A percentile compares a stretch with the other conserved stretches of the same genome.
Conservation (phyloP, 345 rosid genomes). For the Hirschfeldia incana region DNA sequence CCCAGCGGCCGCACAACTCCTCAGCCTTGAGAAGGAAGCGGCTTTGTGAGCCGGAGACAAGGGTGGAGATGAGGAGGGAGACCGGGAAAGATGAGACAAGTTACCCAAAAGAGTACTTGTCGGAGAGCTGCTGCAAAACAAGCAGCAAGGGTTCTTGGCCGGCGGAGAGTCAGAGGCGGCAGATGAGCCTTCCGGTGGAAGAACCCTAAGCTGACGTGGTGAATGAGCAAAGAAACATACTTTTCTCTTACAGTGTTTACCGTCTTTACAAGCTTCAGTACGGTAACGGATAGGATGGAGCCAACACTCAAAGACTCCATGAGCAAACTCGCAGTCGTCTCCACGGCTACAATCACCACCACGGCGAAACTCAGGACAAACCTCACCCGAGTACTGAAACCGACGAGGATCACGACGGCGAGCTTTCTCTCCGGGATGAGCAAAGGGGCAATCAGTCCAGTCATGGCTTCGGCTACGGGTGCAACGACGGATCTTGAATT, state of each 20-base stretch:
- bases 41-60: conserved; percentile 59
- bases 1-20: conserved; percentile 38
- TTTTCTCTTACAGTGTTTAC: conserved; percentile 66
- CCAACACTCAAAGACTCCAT: conserved; percentile 89
- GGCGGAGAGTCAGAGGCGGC: not conserved
- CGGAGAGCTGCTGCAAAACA: conserved; percentile 67
- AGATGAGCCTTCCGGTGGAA: conserved; percentile 34
- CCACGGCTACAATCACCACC: conserved; percentile 71
- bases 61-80: conserved; percentile 71
- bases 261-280: conserved; percentile 80
- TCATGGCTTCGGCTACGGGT: conserved; percentile 94
- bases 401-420: conserved; percentile 83
- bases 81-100: conserved; percentile 49
- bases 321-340: conserved; percentile 74
- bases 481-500: conserved; percentile 91
- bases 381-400: conserved; percentile 64
- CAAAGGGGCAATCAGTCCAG: conserved; percentile 97
- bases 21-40: conserved; percentile 36
- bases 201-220: conserved; percentile 62
- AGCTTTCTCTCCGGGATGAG: conserved; percentile 92
- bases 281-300: conserved; percentile 74
- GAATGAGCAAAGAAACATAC: conserved; percentile 79
- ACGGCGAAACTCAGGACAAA: conserved; percentile 75
- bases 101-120: conserved; percentile 70
- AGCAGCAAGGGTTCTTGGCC: conserved; percentile 47